Base-by-base conservation (phyloP, 192 early-diverging fungal species). In the Entophlyctis helioformis region DNA sequence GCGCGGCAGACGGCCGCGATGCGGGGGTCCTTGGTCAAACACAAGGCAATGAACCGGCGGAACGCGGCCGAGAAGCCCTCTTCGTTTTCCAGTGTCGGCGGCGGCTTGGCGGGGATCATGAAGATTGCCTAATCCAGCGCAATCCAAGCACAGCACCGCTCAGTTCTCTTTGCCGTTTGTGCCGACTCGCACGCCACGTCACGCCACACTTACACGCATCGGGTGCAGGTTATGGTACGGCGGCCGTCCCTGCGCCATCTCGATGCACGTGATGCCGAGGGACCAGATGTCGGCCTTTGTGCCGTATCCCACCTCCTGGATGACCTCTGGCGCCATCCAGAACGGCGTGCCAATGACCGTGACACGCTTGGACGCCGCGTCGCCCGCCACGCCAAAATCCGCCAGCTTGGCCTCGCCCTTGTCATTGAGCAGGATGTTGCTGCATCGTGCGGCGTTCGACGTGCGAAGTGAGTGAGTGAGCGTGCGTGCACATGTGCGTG, bases 321-420 rank as follows among this genome's bases (percentile, higher is more conserved):
- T 77, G 57, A 80, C 74, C 63, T 80, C 76, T 11, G 75, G 75
- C n/a, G 71, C 68, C 62, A 63, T 72, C 72, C 72, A 75, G 56
- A 65, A 78, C 3, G 76, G 76, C 1, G 76, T 78, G 34, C 76
- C 73, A 28, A 78, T 72, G n/a, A 78, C 74, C 13, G 76, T 78
- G 27, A 63, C 60, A 26, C 76, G 36, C 49, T 78, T 78, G 21
- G 62, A 43, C 2, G 52, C 39, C 28, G 60, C 51, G 29, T 78
- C 76, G 16, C 72, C 73, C 8, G 76, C 65, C 6, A 79, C 74
- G n/a, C 76, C 73, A 66, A 79, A 79, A 53, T 79, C 76, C 22
- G 73, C 74, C 56, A 78, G 46, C 50, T 77, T 78, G 8, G 73
- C 67, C 19, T 64, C 66, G 10, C 76, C 73, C 28, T 61, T 51